phyloP scores from a whole-genome alignment of 352 stramenopile species.

The Phytophthora gonapodyides region DNA sequence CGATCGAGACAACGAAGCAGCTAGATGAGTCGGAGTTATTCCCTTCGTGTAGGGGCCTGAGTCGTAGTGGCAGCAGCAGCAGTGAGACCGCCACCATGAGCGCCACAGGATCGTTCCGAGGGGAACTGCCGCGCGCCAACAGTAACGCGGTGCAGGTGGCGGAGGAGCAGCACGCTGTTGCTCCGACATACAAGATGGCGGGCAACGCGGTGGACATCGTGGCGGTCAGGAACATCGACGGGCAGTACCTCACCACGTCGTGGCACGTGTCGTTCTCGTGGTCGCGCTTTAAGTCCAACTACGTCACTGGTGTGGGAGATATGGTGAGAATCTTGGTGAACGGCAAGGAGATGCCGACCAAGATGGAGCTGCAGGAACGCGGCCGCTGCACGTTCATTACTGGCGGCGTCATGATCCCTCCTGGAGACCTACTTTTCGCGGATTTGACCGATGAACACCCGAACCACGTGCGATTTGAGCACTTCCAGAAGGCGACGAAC shows the following conservation, averaged over 20 bases:
- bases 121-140: slow-evolving; percentile 17
- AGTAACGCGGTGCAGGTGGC: slow-evolving; percentile 22
- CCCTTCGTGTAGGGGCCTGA: slow-evolving; percentile 21
- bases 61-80: slow-evolving; percentile 23
- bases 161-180: slow-evolving; percentile 19
- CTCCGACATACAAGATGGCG: slow-evolving; percentile 65
- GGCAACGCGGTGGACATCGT: slow-evolving; percentile 86
- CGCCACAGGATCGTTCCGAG: slow-evolving; percentile 14
- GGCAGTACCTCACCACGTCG: slow-evolving; percentile 66
- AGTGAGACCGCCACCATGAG: slow-evolving; percentile 10
- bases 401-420: slow-evolving; percentile 61
- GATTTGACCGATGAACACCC: slow-evolving; percentile 64
- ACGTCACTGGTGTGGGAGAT: slow-evolving; percentile 66
- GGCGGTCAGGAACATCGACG: slow-evolving; percentile 61
- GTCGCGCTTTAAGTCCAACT: slow-evolving; percentile 70
- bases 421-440: slow-evolving; percentile 53
- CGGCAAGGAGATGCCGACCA: slow-evolving; percentile 72
- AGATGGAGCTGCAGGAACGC: slow-evolving; percentile 74
- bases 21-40: slow-evolving; percentile 38
- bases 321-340: slow-evolving; percentile 78
- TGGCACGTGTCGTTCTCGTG: slow-evolving; percentile 81
- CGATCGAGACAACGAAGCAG: slow-evolving; percentile 9
- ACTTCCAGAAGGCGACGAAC: slow-evolving; percentile 70
- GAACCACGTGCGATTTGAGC: slow-evolving; percentile 79
- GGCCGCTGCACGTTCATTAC: slow-evolving; percentile 72